phyloP scores from a whole-genome alignment of 768 basidiomycete genomes.

The Gyrodon lividus region DNA sequence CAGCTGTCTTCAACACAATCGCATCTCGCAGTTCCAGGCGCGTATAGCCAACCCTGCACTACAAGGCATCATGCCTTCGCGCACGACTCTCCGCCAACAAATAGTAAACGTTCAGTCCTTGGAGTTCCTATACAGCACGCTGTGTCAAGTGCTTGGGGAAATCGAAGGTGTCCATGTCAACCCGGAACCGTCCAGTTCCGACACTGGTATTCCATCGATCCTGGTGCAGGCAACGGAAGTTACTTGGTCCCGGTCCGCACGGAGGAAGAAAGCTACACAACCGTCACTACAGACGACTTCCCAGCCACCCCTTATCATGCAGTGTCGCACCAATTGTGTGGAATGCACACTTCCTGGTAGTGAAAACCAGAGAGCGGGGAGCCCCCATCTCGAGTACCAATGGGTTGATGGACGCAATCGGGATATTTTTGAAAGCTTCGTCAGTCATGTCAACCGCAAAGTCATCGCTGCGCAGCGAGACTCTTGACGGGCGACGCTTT shows the following conservation, averaged over 20 bases:
- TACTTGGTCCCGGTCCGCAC: constrained; percentile 70
- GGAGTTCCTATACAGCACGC: constrained; percentile 9
- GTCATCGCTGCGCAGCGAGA: constrained; percentile 17
- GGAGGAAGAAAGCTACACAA: constrained; percentile 42
- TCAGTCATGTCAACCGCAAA: constrained; percentile 61
- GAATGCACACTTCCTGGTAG: constrained; percentile 11
- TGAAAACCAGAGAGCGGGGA: constrained; percentile 7
- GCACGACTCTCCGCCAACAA: constrained; percentile 53
- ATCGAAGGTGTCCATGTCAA: constrained; percentile 31
- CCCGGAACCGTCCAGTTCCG: background rate
- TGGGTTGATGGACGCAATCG: constrained; percentile 67
- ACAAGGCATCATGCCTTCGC: constrained; percentile 53
- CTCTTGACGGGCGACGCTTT: background rate
- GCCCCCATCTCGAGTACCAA: constrained; percentile 39
- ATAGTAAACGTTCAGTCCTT: constrained; percentile 17
- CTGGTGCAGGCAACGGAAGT: constrained; percentile 36
- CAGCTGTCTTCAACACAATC: constrained; percentile 31
- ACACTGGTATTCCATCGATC: constrained; percentile 10
- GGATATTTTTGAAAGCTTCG: constrained; percentile 62
- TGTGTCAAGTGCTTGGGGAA: constrained; percentile 33
- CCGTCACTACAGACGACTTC: background rate
- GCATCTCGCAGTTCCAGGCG: constrained; percentile 31
- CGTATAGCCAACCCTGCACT: constrained; percentile 42
- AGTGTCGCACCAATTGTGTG: constrained; percentile 26
- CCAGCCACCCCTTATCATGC: constrained; percentile 13